Percentiles rank a stretch among this genome's conserved stretches.
Conservation (phyloP, 2,329 filamentous ascomycete species). For the Fusarium keratoplasticum region DNA sequence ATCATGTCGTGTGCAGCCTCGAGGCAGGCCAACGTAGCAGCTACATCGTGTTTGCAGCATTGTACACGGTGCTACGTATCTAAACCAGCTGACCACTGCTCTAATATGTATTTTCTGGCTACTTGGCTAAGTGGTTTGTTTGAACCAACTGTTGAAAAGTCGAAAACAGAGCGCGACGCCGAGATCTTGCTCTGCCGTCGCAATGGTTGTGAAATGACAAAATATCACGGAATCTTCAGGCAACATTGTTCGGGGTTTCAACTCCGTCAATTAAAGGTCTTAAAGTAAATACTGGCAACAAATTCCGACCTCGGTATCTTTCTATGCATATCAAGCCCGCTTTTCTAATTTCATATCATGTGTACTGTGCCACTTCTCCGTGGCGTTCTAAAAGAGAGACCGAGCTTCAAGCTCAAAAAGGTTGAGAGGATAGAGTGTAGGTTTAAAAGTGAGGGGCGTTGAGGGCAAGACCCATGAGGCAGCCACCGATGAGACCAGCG, state of each 20-base stretch:
- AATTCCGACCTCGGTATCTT: conserved; percentile 11
- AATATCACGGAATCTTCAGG: not conserved
- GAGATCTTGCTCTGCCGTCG: not conserved
- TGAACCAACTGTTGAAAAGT: too few relatives aligned
- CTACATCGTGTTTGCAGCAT: not conserved
- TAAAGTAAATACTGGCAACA: conserved; percentile 17
- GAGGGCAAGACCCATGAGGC: conserved; percentile 54
- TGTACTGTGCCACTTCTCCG: not conserved
- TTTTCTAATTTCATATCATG: conserved; percentile 23
- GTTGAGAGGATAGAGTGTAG: not conserved
- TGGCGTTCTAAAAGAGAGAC: conserved; percentile 13
- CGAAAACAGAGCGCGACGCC: not conserved
- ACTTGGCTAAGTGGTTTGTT: too few relatives aligned
- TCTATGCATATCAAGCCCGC: conserved; percentile 19
- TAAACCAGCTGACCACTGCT: too few relatives aligned
- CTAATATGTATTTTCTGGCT: not conserved
- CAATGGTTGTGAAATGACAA: too few relatives aligned
- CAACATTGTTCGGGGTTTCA: not conserved
- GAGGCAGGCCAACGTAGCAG: not conserved
- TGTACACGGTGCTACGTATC: not conserved
- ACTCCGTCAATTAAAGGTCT: conserved; percentile 31
- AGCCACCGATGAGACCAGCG: conserved; percentile 55
- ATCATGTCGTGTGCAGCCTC: not conserved
- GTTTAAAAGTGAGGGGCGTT: conserved; percentile 54
- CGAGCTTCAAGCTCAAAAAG: conserved; percentile 4